Conservation (phyloP, 345 rosid genomes). For the Litchi chinensis region DNA sequence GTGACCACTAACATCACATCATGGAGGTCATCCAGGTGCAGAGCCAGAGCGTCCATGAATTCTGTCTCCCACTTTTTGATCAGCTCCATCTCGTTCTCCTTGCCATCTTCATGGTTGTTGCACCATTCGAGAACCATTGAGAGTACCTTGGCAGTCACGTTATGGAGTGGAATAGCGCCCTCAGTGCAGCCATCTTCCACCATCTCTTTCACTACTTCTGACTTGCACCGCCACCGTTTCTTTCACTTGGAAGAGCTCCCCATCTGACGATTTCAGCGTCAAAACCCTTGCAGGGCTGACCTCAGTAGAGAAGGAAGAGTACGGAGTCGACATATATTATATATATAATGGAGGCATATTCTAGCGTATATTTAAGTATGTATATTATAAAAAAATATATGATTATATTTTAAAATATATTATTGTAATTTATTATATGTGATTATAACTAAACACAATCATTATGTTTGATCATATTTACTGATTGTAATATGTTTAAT, state of each 20-base stretch:
- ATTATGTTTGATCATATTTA: no score
- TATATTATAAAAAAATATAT: no score
- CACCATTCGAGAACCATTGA: constrained; percentile 76
- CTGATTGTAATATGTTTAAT: no score
- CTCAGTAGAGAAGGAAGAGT: no score
- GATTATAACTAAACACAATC: no score
- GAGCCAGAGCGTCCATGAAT: constrained; percentile 42
- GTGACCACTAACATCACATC: constrained; percentile 48
- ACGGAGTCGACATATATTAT: no score
- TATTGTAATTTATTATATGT: no score
- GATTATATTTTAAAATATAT: no score
- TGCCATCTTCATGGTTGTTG: constrained; percentile 40
- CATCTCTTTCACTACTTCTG: constrained; percentile 60
- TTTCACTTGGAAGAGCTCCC: constrained; percentile 68
- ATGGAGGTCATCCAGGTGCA: not conserved
- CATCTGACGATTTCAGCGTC: constrained; percentile 57
- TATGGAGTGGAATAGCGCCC: constrained; percentile 61
- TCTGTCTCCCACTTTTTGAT: constrained; percentile 47
- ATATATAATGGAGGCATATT: no score
- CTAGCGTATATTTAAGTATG: no score
- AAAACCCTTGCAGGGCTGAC: constrained; percentile 32
- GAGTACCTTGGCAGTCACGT: constrained; percentile 67
- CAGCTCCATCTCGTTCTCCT: constrained; percentile 22
- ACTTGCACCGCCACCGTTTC: constrained; percentile 53
- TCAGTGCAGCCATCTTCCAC: constrained; percentile 70